Conservation (phyloP, 805 yeast genomes). For the Saturnispora serradocipensis region DNA sequence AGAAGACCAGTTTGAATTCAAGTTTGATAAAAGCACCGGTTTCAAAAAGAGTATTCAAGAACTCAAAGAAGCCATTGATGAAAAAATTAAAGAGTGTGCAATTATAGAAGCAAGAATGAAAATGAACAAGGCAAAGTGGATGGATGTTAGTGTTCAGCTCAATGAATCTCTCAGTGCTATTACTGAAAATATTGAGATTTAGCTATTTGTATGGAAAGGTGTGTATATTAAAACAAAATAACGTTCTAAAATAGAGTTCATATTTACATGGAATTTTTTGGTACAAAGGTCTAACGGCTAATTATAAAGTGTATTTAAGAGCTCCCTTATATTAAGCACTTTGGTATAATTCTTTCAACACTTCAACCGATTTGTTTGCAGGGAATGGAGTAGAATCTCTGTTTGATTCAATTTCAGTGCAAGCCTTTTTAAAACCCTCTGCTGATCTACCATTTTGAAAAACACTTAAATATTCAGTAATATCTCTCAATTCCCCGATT, state of each 20-base stretch:
- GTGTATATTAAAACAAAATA: neutral
- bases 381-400: conserved; percentile 16
- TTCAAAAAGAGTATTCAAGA: conserved; percentile 18
- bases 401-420: conserved; percentile 28
- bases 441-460: conserved; percentile 30
- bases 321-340: neutral
- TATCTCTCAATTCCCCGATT: conserved; percentile 33
- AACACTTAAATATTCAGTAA: conserved; percentile 29
- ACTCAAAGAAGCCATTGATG: conserved; percentile 15
- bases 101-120: conserved; percentile 14
- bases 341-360: conserved; percentile 5
- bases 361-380: conserved; percentile 6
- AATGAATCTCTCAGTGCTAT: neutral
- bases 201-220: neutral
- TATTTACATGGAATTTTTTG: conserved; percentile 2
- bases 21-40: conserved; percentile 11
- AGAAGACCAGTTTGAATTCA: conserved; percentile 19
- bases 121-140: conserved; percentile 20
- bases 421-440: conserved; percentile 29
- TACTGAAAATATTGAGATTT: neutral
- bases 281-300: neutral
- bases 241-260: neutral
- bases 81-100: conserved; percentile 22
- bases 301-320: neutral
- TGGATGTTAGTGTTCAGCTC: conserved; percentile 11